phyloP scores from a whole-genome alignment of 495 filamentous ascomycete genomes.

The Talaromyces wortmannii region DNA sequence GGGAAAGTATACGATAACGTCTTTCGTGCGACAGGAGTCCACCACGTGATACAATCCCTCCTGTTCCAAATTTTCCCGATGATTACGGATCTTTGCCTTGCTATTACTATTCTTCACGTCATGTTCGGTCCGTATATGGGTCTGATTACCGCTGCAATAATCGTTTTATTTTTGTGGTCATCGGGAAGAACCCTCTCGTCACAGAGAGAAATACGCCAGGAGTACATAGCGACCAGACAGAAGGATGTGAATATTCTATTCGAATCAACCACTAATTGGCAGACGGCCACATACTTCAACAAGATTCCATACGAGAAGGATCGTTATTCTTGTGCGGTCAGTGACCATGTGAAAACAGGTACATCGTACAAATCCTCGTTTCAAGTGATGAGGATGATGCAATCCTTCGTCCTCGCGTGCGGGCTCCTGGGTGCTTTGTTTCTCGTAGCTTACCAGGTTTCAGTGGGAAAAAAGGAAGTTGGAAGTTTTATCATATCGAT shows the following conservation, averaged over 20 bases:
- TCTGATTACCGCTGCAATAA: conserved; percentile 57
- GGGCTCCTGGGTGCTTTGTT: conserved; percentile 58
- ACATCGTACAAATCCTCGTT: neutral
- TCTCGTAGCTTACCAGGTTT: conserved; percentile 63
- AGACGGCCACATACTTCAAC: conserved; percentile 66
- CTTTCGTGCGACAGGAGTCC: conserved; percentile 55
- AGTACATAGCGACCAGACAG: conserved; percentile 18
- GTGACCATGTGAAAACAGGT: conserved; percentile 11
- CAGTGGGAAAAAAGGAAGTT: conserved; percentile 44
- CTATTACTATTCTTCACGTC: conserved; percentile 59
- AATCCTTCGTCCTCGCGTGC: conserved; percentile 53
- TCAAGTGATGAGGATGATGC: conserved; percentile 23
- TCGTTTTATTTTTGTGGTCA: conserved; percentile 55
- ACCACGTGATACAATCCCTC: conserved; percentile 56
- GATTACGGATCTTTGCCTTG: conserved; percentile 63
- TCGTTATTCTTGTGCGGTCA: conserved; percentile 42
- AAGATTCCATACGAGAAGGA: conserved; percentile 56
- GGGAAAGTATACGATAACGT: conserved; percentile 66
- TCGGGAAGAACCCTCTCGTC: conserved; percentile 43
- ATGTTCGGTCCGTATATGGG: conserved; percentile 71
- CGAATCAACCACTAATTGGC: conserved; percentile 61
- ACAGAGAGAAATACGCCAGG: conserved; percentile 32
- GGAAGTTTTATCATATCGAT: conserved; percentile 67
- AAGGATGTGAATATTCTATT: conserved; percentile 55
- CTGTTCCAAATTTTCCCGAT: conserved; percentile 64